Percentiles rank a stretch among this genome's conserved stretches.
These are phyloP conservation scores for Scopulariopsis brevicaulis DNA, from an alignment of 2,329 filamentous ascomycete species.

Conservation along the genomic window DNA sequence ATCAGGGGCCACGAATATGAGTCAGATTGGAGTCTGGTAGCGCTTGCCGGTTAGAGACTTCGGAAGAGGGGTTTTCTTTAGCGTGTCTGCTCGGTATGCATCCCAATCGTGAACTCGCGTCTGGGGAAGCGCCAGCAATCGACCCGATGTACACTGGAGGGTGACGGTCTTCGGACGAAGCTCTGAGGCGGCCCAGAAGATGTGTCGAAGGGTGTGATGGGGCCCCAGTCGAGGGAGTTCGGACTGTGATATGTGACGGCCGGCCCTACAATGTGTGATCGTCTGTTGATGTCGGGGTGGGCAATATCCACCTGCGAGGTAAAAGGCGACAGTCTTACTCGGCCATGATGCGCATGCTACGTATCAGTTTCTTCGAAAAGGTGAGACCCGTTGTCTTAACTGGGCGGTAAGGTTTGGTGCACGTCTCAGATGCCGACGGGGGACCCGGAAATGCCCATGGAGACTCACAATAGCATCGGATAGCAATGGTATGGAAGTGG, in stretches of 20 bases:
- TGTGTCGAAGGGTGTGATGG: background rate
- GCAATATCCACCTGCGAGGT: background rate
- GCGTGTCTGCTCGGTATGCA: background rate
- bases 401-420: background rate
- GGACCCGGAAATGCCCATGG: background rate
- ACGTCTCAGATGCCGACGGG: background rate
- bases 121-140: slow-evolving; percentile 3
- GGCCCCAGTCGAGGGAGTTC: background rate
- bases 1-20: background rate
- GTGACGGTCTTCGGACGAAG: background rate
- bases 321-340: background rate
- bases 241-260: background rate
- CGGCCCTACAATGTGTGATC: background rate
- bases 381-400: background rate
- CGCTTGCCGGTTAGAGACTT: background rate
- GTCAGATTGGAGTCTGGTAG: background rate
- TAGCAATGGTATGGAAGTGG: too few relatives aligned
- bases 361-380: background rate
- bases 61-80: background rate
- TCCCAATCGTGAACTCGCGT: background rate
- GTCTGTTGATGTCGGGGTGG: background rate
- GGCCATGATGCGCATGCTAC: background rate
- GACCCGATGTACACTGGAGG: background rate
- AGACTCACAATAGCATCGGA: too few relatives aligned
- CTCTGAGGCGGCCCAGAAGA: background rate